Base-by-base conservation (phyloP, 805 yeast genomes). In the Jamesozyma lodderae region DNA sequence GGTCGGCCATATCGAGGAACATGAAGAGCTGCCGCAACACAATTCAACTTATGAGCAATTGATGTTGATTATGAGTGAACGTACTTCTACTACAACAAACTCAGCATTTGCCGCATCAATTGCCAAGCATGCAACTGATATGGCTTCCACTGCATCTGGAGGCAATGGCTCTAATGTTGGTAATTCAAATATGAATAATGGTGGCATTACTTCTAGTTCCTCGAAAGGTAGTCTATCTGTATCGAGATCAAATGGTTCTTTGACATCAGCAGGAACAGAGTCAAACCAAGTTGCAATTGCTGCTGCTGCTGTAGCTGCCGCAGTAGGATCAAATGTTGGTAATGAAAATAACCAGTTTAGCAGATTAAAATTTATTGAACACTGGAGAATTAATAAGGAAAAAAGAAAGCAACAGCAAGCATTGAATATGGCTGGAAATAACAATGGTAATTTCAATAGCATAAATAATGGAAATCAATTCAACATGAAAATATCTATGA, bases 1-100 rank as follows among this genome's bases (percentile, higher is more conserved):
- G 25, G 66, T 66, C 13, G 70, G 72, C 4, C 66, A 50, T 45
- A 63, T 69, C 25, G 71, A 66, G 37, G 68, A 79, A 32, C 86
- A 79, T 49, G 87, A 79, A 52, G 86, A 81, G 45, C 55, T 68
- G 19, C 75, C 78, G 27, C 95, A 86, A 55, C 82, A 82, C 49
- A 74, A 79, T 40, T 77, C 88, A 1, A 94, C 86, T 46, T 86
- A 83, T 63, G 97, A 92, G 59, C 94, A 85, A 54, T 67, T 87
- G 55, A 90, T 90, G 97, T 66, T 79, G 22, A 68, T 77, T 8
- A 64, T 79, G 69, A 71, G 69, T 45, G 81, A 77, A 36, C 59
- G 62, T 37, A 52, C 58, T 29, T 64, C 53, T 40, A 61, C 59
- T 37, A 59, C 51, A 47, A 69, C 64, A 11, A 59, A 58, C 39